Evolutionary conservation across 1,139 yeast genomes (phyloP), one percentile per base, ranked within the genome.

Genomic region (Yamadazyma friedrichii): DNA sequence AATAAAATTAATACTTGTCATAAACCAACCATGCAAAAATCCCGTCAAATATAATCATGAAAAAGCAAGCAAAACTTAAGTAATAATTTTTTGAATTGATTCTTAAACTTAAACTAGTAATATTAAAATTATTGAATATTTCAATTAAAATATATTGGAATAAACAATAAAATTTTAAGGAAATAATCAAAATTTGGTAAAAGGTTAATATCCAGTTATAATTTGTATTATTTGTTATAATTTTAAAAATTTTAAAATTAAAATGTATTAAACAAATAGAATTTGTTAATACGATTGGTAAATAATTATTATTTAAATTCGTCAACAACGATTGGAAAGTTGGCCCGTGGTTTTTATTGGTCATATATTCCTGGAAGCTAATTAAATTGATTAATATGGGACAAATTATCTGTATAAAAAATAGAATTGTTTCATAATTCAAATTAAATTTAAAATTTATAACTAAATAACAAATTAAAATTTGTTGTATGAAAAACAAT

Each of bases 231-330:
- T n/a, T n/a, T n/a, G n/a, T 12, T 26, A 26, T 6, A n/a, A 35
- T 15, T 6, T 36, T 39, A 33, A 46, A 36, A 31, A 52, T 41
- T 3, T 53, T 55, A 44, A 56, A 54, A 28, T 45, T 43, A 35
- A 49, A 42, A 36, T 54, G 56, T 9, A 59, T 48, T 27, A 49
- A 49, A 4, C 54, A 45, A 41, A 61, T 62, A 10, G 65, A 60
- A 40, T 58, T 60, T 33, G 64, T 55, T 34, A 63, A 55, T 42
- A 61, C 48, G 10, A 62, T 54, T 6, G 67, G 65, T 32, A 62
- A 49, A 37, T 50, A 56, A 45, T 58, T 59, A 43, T 62, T 61
- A 45, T 62, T 62, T n/a, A 53, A 17, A 15, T 31, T 42, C 5
- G 41, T 24, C 9, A 49, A 31, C 4, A 46, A 39, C 15, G 11